phyloP scores from a whole-genome alignment of 1,284 basidiomycete genomes.

The Cutaneotrichosporon mucoides region DNA sequence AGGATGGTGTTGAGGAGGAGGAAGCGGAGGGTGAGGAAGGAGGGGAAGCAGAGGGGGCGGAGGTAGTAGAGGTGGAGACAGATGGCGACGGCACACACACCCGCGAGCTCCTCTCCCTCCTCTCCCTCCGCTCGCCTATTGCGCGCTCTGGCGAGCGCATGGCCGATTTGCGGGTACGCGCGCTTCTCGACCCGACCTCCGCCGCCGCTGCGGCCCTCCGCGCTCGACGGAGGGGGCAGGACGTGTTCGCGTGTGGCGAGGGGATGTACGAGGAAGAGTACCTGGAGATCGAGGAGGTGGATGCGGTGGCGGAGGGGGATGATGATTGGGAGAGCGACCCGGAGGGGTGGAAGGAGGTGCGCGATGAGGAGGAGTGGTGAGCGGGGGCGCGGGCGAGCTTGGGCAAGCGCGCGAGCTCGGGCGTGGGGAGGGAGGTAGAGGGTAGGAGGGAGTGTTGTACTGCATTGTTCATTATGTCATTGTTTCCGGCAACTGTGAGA shows the following conservation, averaged over 20 bases:
- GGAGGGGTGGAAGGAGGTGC: slow-evolving; percentile 29
- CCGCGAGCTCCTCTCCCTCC: slow-evolving; percentile 2
- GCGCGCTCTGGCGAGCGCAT: slow-evolving; percentile 14
- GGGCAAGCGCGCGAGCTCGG: too few relatives aligned
- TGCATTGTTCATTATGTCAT: too few relatives aligned
- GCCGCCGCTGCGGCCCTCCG: slow-evolving; percentile 25
- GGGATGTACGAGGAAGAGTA: slow-evolving; percentile 13
- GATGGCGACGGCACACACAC: background rate
- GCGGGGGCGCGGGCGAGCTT: too few relatives aligned
- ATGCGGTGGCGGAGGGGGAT: slow-evolving; percentile 15
- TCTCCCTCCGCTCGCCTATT: slow-evolving; percentile 28
- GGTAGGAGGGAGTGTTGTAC: too few relatives aligned
- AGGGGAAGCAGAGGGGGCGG: too few relatives aligned
- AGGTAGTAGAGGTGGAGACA: background rate
- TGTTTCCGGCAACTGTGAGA: too few relatives aligned
- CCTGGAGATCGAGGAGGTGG: slow-evolving; percentile 14
- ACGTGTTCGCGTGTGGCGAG: slow-evolving; percentile 31
- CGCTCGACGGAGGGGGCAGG: slow-evolving; percentile 34
- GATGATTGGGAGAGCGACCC: slow-evolving; percentile 35
- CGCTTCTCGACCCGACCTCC: slow-evolving; percentile 34
- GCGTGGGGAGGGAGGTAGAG: too few relatives aligned
- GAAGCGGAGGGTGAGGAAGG: slow-evolving; percentile 2
- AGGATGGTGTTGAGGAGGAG: slow-evolving; percentile 10
- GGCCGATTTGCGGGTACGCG: slow-evolving; percentile 34
- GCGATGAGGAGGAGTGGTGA: slow-evolving; percentile 25